Conservation (phyloP, 2,329 filamentous ascomycete species). For the Colletotrichum sp. region DNA sequence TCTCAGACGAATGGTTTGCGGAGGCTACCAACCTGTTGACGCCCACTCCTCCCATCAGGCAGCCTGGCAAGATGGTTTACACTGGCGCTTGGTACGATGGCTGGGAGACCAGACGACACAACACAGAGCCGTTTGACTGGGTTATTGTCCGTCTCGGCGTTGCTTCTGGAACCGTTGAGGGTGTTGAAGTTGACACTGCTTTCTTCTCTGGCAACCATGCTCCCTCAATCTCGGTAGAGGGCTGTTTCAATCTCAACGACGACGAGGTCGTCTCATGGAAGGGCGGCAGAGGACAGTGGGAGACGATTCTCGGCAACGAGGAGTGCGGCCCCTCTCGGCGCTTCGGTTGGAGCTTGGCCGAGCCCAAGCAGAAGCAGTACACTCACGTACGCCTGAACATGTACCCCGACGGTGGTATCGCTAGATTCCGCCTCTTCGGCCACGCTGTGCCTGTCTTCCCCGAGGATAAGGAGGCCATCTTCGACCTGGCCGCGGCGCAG, state of each 20-base stretch:
- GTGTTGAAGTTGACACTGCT: constrained; percentile 80
- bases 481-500: constrained; percentile 79
- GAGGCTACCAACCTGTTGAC: constrained; percentile 69
- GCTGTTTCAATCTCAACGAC: constrained; percentile 70
- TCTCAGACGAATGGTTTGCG: constrained; percentile 74
- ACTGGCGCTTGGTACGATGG: constrained; percentile 75
- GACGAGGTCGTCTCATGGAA: constrained; percentile 68
- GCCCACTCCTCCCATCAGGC: constrained; percentile 65
- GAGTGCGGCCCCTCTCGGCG: constrained; percentile 77
- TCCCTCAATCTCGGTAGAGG: constrained; percentile 79
- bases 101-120: constrained; percentile 73
- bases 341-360: constrained; percentile 73
- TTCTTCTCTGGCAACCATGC: constrained; percentile 86
- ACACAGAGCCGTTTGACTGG: constrained; percentile 69
- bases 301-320: constrained; percentile 71
- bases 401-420: constrained; percentile 87
- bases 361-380: constrained; percentile 68
- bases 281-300: constrained; percentile 67
- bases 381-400: constrained; percentile 83
- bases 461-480: constrained; percentile 64
- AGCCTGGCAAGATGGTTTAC: constrained; percentile 72
- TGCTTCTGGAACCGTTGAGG: constrained; percentile 73
- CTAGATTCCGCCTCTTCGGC: constrained; percentile 79
- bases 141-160: constrained; percentile 71
- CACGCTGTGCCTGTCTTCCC: constrained; percentile 80